Percentiles rank a stretch among this genome's conserved stretches.
Evolutionary conservation across 345 rosid genomes (phyloP).

Genomic region (Adansonia digitata): DNA sequence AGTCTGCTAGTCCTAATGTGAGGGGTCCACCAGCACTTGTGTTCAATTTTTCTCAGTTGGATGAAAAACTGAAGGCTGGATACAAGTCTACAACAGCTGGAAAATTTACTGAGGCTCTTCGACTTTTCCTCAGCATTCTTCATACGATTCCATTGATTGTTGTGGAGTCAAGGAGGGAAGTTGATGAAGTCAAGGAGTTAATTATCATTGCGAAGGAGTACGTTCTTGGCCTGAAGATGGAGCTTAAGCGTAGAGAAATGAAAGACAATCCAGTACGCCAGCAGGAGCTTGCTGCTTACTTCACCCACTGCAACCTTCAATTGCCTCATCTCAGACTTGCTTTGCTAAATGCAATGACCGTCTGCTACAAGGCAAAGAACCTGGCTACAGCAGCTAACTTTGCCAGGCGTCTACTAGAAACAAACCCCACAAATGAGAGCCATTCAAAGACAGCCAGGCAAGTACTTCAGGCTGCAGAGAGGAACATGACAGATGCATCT

Average conservation of each 20-base stretch:
- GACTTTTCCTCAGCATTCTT: slow-evolving; percentile 67
- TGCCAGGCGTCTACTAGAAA: slow-evolving; percentile 70
- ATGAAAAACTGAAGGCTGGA: slow-evolving; percentile 89
- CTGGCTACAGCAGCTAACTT: slow-evolving; percentile 72
- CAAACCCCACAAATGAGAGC: slow-evolving; percentile 71
- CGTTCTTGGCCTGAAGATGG: slow-evolving; percentile 78
- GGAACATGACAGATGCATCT: slow-evolving; percentile 60
- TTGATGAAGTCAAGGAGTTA: slow-evolving; percentile 93
- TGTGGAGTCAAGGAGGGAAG: slow-evolving; percentile 95
- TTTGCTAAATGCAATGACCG: slow-evolving; percentile 63
- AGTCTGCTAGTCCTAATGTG: slow-evolving; percentile 73
- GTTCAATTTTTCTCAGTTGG: slow-evolving; percentile 70
- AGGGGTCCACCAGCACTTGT: slow-evolving; percentile 84
- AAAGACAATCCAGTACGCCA: slow-evolving; percentile 68
- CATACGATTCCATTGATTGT: slow-evolving; percentile 88
- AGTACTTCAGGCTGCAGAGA: slow-evolving; percentile 78
- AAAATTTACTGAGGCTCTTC: slow-evolving; percentile 71
- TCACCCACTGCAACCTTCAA: slow-evolving; percentile 93
- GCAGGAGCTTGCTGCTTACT: slow-evolving; percentile 97
- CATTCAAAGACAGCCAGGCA: slow-evolving; percentile 80
- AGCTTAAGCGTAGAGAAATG: slow-evolving; percentile 72
- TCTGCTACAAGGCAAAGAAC: slow-evolving; percentile 82
- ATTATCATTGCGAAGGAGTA: slow-evolving; percentile 76
- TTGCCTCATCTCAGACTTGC: slow-evolving; percentile 78
- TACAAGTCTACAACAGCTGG: slow-evolving; percentile 87